Evolutionary conservation across 805 yeast genomes (phyloP).

Genomic region (Candida xyloterini): DNA sequence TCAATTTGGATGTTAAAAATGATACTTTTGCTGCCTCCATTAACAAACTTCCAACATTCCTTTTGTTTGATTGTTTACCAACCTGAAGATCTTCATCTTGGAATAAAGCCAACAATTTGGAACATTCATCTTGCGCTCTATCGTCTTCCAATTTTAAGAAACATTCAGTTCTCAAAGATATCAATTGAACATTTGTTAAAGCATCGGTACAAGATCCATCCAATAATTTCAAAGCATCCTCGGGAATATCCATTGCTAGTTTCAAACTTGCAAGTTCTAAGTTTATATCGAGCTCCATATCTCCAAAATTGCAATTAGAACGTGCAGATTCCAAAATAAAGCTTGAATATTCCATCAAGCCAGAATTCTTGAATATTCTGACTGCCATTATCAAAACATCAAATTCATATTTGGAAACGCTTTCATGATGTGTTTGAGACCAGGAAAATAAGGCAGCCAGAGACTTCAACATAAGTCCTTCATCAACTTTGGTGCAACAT

Average conservation of each 20-base stretch:
- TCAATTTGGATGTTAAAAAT: conserved; percentile 28
- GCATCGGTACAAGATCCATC: conserved; percentile 17
- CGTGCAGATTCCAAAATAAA: conserved; percentile 12
- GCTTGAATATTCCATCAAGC: conserved; percentile 14
- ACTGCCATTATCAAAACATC: conserved; percentile 28
- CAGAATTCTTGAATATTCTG: conserved; percentile 25
- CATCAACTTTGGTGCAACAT: conserved; percentile 11
- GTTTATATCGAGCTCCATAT: conserved; percentile 5
- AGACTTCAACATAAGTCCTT: conserved; percentile 9
- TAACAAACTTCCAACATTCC: conserved; percentile 17
- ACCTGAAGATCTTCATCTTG: conserved; percentile 34
- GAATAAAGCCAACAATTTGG: conserved; percentile 26
- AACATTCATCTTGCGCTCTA: conserved; percentile 27
- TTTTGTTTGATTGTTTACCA: conserved; percentile 20
- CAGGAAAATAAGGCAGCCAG: conserved; percentile 9
- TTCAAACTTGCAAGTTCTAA: conserved; percentile 4
- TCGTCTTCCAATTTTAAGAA: conserved; percentile 16
- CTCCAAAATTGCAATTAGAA: neutral
- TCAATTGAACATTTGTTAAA: conserved; percentile 20
- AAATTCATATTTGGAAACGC: conserved; percentile 28
- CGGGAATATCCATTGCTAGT: conserved; percentile 9
- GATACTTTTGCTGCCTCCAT: conserved; percentile 38
- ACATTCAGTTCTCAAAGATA: conserved; percentile 31
- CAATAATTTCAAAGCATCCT: conserved; percentile 10
- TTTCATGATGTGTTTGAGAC: conserved; percentile 1